These are phyloP conservation scores for Russula sp. DNA, from an alignment of 768 basidiomycete species.

Conservation along the genomic window DNA sequence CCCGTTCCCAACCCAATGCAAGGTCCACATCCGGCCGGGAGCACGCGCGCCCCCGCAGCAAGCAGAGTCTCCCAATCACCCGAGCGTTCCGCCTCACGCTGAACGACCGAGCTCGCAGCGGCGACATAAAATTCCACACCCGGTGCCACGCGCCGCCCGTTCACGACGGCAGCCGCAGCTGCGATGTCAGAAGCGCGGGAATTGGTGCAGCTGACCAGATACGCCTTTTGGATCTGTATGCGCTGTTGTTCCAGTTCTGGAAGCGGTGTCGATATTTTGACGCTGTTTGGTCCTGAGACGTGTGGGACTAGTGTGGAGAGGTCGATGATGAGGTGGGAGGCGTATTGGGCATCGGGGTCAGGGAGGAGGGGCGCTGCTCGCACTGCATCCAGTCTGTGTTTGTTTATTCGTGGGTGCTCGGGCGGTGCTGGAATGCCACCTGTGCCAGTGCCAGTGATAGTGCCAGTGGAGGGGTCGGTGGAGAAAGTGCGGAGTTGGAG, in stretches of 20 bases:
- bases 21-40: conserved; percentile 96
- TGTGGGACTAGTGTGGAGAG: conserved; percentile 93
- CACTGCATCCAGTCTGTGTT: conserved; percentile 62
- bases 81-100: conserved; percentile 77
- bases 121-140: conserved; percentile 98
- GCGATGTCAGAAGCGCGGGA: conserved; percentile 93
- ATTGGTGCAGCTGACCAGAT: conserved; percentile 98
- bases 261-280: conserved; percentile 93
- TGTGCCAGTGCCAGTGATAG: too few relatives aligned
- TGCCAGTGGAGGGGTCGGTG: conserved; percentile 36
- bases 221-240: conserved; percentile 92
- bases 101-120: conserved; percentile 89
- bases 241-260: conserved; percentile 70
- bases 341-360: conserved; percentile 75
- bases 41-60: conserved; percentile 83
- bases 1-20: conserved; percentile 97
- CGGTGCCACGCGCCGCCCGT: conserved; percentile 73
- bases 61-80: conserved; percentile 90
- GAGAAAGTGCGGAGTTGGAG: conserved; percentile 76
- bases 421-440: conserved; percentile 60
- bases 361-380: conserved; percentile 54
- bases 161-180: conserved; percentile 86
- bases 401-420: conserved; percentile 84
- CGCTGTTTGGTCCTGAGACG: conserved; percentile 96
- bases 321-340: conserved; percentile 86